Base-by-base conservation (phyloP, 768 basidiomycete species). In the Boletus rubropictus region DNA sequence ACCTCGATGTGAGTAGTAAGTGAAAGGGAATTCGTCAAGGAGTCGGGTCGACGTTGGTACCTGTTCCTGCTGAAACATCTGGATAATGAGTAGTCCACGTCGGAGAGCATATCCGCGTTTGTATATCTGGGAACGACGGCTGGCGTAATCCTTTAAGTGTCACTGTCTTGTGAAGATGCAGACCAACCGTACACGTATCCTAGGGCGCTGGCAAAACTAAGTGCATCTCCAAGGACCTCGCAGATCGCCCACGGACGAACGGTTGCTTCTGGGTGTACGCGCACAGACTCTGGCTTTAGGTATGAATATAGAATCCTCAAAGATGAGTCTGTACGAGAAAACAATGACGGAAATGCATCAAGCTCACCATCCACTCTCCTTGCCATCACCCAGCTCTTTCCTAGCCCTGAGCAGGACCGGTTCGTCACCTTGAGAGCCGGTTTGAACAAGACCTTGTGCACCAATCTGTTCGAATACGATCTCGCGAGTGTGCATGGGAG, bases 41-140 rank as follows among this genome's bases (percentile, higher is more conserved):
- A 41, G 27, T 53, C 33, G 22, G 22, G 7, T 37, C 24, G 58
- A 47, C 12, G 15, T n/a, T 7, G 10, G 46, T 63, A 83, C 88
- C 69, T 86, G 81, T 66, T 89, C 89, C 65, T 89, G 85, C 64
- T 89, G 87, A 62, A 86, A 88, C 81, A 90, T 86, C 52, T 84
- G 78, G 45, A 91, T 86, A 14, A 85, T 71, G 11, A 91, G 71
- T 15, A 72, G 60, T 2, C 87, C 88, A 47, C 84, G 70, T 24
- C 84, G 73, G 61, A 91, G 91, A 20, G 81, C 68, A 60, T 86
- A 90, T 25, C 89, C 89, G 34, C 79, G 78, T 66, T 89, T 90
- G 70, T 84, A 90, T 33, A 86, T 82, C 66, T 89, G 84, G 14
- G 83, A 82, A 40, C 83, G 76, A 32, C 78, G 78, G 17, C 86